Conservation (phyloP, 75 land plant genomes). For the Pinus albicaulis region DNA sequence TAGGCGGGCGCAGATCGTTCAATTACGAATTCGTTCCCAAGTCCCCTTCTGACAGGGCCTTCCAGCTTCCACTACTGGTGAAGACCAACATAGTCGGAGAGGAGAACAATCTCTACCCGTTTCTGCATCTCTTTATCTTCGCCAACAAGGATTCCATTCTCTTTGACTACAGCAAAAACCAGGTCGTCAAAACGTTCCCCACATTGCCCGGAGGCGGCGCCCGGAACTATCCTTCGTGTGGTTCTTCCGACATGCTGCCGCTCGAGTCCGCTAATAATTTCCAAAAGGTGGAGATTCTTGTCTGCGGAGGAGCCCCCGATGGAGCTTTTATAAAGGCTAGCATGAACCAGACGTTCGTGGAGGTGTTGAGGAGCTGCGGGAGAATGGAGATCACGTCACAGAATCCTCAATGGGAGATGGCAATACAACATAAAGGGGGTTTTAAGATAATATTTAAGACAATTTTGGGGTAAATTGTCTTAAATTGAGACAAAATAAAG, state of each 20-base stretch:
- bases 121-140: slow-evolving; percentile 39
- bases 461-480: too few relatives aligned
- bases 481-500: too few relatives aligned
- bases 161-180: slow-evolving; percentile 30
- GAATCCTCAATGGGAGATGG: slow-evolving; percentile 59
- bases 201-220: slow-evolving; percentile 31
- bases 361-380: slow-evolving; percentile 45
- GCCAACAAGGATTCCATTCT: slow-evolving; percentile 49
- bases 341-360: slow-evolving; percentile 13
- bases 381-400: slow-evolving; percentile 52
- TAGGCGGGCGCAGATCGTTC: slow-evolving; percentile 48
- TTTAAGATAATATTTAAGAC: too few relatives aligned
- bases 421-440: too few relatives aligned
- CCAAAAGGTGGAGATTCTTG: slow-evolving; percentile 20
- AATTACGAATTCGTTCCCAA: slow-evolving; percentile 42
- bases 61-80: slow-evolving; percentile 23
- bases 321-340: slow-evolving; percentile 21
- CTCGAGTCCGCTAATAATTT: slow-evolving; percentile 7
- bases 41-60: not conserved
- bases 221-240: slow-evolving; percentile 38
- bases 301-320: slow-evolving; percentile 73
- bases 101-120: slow-evolving; percentile 37
- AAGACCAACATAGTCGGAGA: not conserved
- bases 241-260: slow-evolving; percentile 33
- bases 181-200: slow-evolving; percentile 25